Conservation (phyloP, 495 filamentous ascomycete species). For the Aspergillus nanangensis region DNA sequence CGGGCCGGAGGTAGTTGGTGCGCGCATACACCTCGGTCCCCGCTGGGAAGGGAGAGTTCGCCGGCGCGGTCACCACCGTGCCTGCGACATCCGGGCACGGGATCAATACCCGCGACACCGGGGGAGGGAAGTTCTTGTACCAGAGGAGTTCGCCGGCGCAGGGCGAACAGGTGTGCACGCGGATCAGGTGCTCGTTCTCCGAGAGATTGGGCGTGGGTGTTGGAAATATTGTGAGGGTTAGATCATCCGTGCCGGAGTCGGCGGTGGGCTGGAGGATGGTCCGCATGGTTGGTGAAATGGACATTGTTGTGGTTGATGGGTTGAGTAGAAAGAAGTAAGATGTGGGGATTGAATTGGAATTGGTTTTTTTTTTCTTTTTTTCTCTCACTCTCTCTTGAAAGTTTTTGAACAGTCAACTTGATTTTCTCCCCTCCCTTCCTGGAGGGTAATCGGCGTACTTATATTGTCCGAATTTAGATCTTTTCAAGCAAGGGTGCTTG, state of each 20-base stretch:
- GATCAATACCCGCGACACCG: conserved; percentile 27
- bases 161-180: conserved; percentile 43
- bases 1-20: conserved; percentile 32
- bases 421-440: too few species aligned
- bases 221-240: conserved; percentile 9
- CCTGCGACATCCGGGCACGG: conserved; percentile 52
- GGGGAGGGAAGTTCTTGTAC: conserved; percentile 37
- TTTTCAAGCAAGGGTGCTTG: too few species aligned
- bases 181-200: conserved; percentile 45
- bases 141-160: conserved; percentile 53
- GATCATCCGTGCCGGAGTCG: conserved; percentile 5
- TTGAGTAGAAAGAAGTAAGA: too few species aligned
- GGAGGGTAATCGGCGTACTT: too few species aligned
- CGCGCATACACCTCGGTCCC: conserved; percentile 50
- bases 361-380: too few species aligned
- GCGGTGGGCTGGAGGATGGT: conserved; percentile 6
- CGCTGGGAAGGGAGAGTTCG: conserved; percentile 37
- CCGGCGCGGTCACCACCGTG: conserved; percentile 36
- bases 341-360: too few species aligned
- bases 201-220: conserved; percentile 15
- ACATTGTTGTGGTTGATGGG: too few species aligned
- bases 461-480: too few species aligned
- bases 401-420: too few species aligned
- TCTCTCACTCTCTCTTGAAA: too few species aligned
- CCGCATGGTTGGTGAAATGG: conserved; percentile 10